These are phyloP conservation scores for Aspergillus proliferans DNA, from an alignment of 2,329 filamentous ascomycete genomes.

Conservation along the genomic window DNA sequence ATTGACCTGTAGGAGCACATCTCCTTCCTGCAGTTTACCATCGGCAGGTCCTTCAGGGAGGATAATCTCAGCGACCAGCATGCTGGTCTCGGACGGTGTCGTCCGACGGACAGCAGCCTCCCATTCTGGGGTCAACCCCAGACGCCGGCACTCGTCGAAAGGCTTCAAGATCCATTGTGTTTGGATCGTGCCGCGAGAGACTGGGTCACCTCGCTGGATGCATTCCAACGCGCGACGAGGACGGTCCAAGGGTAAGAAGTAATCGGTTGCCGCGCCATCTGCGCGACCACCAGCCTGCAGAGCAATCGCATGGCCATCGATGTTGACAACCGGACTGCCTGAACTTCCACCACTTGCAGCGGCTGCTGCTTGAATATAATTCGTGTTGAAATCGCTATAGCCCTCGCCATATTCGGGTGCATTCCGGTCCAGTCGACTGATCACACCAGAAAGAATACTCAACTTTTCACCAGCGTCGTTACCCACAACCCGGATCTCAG, in stretches of 20 bases:
- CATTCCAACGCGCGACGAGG: conserved; percentile 81
- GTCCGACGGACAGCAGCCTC: conserved; percentile 75
- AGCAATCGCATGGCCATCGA: conserved; percentile 85
- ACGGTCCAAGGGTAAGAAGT: conserved; percentile 89
- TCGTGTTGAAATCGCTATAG: conserved; percentile 93
- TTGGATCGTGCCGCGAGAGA: conserved; percentile 94
- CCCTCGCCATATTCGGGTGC: conserved; percentile 96
- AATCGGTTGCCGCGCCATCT: conserved; percentile 94
- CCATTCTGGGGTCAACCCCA: conserved; percentile 79
- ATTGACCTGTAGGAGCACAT: conserved; percentile 89
- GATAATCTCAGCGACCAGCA: conserved; percentile 94
- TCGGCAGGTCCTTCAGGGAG: conserved; percentile 85
- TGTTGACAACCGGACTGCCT: conserved; percentile 95
- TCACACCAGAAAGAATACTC: conserved; percentile 94
- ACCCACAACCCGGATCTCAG: conserved; percentile 93
- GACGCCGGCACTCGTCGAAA: conserved; percentile 89
- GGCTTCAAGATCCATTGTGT: conserved; percentile 96
- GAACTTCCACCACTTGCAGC: conserved; percentile 95
- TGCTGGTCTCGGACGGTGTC: conserved; percentile 89
- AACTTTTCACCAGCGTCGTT: conserved; percentile 98
- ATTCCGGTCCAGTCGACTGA: conserved; percentile 90
- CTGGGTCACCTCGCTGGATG: conserved; percentile 66
- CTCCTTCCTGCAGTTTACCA: conserved; percentile 83
- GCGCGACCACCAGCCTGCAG: conserved; percentile 89
- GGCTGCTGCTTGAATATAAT: conserved; percentile 97